These are phyloP conservation scores for Hyphochytrium catenoides DNA, from an alignment of 352 stramenopile genomes.

Conservation along the genomic window DNA sequence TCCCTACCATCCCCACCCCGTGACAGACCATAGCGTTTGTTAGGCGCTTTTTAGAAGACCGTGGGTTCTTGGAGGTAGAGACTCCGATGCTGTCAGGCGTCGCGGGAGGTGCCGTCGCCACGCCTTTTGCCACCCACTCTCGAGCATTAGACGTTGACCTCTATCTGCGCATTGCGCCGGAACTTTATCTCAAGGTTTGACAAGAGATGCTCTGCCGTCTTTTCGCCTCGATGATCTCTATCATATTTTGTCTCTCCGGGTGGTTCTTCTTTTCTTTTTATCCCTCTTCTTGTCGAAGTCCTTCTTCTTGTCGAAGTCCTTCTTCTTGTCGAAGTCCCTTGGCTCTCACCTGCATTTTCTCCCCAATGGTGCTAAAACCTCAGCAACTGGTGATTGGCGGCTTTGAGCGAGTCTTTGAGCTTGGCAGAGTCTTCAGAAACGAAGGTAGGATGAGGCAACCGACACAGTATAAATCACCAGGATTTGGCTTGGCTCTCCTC, in stretches of 20 bases:
- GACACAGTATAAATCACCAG: no score
- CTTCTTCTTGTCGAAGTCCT: no score
- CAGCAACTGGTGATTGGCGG: slow-evolving; percentile 64
- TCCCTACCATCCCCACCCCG: neutral
- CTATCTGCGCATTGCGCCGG: slow-evolving; percentile 84
- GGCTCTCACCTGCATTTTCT: neutral
- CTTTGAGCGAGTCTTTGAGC: slow-evolving; percentile 95
- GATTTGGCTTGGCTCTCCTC: no score
- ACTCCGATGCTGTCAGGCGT: slow-evolving; percentile 98
- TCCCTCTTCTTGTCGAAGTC: no score
- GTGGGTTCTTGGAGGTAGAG: slow-evolving; percentile 66
- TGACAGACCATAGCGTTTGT: slow-evolving; percentile 20
- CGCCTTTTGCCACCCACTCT: slow-evolving; percentile 94
- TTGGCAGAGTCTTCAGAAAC: slow-evolving; percentile 95
- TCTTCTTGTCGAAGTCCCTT: slow-evolving; percentile 14
- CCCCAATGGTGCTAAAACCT: slow-evolving; percentile 6
- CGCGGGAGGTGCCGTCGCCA: slow-evolving; percentile 82
- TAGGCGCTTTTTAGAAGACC: slow-evolving; percentile 35
- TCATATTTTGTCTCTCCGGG: no score
- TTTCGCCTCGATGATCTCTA: no score
- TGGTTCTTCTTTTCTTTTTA: no score
- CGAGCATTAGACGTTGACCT: slow-evolving; percentile 87
- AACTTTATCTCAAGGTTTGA: slow-evolving; percentile 88
- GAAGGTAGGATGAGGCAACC: slow-evolving; percentile 36
- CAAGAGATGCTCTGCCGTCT: no score